Evolutionary conservation across 345 rosid species (phyloP), one percentile per base, ranked within the genome.

Genomic region (Cardamine occulta): DNA sequence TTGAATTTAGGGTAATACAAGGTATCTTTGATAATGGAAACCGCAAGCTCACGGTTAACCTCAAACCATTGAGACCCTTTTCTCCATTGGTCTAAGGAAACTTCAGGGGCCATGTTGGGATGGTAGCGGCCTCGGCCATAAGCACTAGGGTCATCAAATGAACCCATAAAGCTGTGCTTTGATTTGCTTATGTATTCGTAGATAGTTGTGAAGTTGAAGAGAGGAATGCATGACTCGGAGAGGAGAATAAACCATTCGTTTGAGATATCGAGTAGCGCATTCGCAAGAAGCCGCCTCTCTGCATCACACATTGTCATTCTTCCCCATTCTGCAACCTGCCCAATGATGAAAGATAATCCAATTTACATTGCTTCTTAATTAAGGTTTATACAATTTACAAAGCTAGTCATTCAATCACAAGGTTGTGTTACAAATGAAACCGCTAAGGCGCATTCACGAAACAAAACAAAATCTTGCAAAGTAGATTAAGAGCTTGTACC

Each of bases 51-150:
- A 17, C 97, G 82, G 84, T 83, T 85, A 61, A 88, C 14, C 81
- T 88, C 98, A 51, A 93, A 93, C 98, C 98, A 93, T 52, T 93
- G 98, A 3, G 98, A 80, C 47, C 99, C 99, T 85, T 94, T 91
- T 5, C 97, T 88, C 99, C 97, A 90, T 29, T 86, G 71, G 62
- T 82, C 73, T 35, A 90, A 56, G 81, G 81, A 78, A 75, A 94
- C 97, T 75, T 82, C 87, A 0, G 98, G 98, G 58, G 82, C 80
- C 98, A 94, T 94, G 26, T 80, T 86, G 17, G 28, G 56, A 24
- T 88, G 66, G 79, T 94, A 94, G 23, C 99, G 88, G 57, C 99
- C 99, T 68, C 97, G 84, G 10, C 97, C 99, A 23, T 39, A 79
- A 4, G 91, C 87, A 66, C 97, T 88, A 1, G 80, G 93, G 60